Base-by-base conservation (phyloP, 495 filamentous ascomycete species). In the Daldinia decipiens region DNA sequence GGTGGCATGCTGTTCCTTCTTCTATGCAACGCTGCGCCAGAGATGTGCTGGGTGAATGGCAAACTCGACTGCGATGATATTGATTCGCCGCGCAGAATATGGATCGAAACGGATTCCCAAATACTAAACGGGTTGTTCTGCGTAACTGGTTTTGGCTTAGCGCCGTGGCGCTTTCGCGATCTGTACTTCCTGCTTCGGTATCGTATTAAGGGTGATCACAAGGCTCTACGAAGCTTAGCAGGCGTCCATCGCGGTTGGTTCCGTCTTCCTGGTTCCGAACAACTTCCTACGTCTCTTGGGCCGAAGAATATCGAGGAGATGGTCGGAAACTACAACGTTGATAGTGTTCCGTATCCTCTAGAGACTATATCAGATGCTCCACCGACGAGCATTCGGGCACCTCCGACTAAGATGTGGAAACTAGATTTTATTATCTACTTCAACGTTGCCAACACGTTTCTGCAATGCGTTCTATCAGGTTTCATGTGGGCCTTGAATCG, bases 1-100 rank as follows among this genome's bases (percentile, higher is more conserved):
- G 93, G 93, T 58, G 91, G 89, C 38, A 96, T 97, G 93, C 82
- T 96, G 19, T 94, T 97, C 81, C 83, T 96, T 17, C 85, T 97
- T 8, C 84, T 96, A 59, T 88, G 86, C 79, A 90, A 91, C 71
- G 93, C 90, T 12, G 84, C 87, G 0, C 90, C 92, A 1, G 88
- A 88, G 67, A 95, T 95, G 93, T 95, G 93, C 80, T 83, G 65
- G 65, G 73, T 76, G 9, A 2, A 76, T 40, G 75, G 75, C 17
- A 50, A 38, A 84, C 52, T 90, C 88, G 4, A 84, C 74, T 95
- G 92, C 83, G 83, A 91, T 79, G 82, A 91, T 75, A 88, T 93
- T 76, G 81, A 94, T 69, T 92, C 89, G 0, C 86, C 90, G 0
- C 86, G 92, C 5, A 80, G 90, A 15, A 87, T 90, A 62, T 96